Base-by-base conservation (phyloP, 2,329 filamentous ascomycete species). In the Cladosporium sp. region DNA sequence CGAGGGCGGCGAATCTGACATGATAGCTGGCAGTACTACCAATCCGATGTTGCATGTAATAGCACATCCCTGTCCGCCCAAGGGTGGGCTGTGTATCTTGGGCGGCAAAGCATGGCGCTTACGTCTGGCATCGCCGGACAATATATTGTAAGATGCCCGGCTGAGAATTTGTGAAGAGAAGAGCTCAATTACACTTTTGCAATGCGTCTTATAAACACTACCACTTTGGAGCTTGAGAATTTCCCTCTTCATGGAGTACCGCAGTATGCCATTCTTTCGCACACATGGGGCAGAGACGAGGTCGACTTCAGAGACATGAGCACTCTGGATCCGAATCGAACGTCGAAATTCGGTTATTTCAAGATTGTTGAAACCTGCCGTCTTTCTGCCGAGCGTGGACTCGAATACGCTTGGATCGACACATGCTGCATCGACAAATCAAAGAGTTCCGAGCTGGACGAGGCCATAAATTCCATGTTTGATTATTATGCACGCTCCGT, bases 381-480 rank as follows among this genome's bases (percentile, higher is more conserved):
- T 7, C 19, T 39, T 7, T 50, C 51, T 16, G 12, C 12, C 6
- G 12, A 42, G 2, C 22, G 45, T 12, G 50, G 51, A n/a, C 45
- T 49, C 15, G 42, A 46, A 3, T 55, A 53, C n/a, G 46, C 52
- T 18, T 61, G 59, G 58, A 33, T 59, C 20, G 59, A 60, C 25
- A 58, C 58, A 3, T 58, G 54, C 38, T 58, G 58, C 48, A 60
- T 61, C 29, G 43, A 60, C 38, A 56, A 57, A 19, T 36, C 36
- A 5, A 59, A 48, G 35, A 52, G 48, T 5, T 30, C 53, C 1
- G 58, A 60, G 36, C 35, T 60, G 2, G 50, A 48, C 1, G 56
- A 58, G 45, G 50, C 57, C 0, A 57, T 60, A 29, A 59, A 57
- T 13, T 57, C 53, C 3, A 60, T 60, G 59, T 61, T 53, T 13